Base-by-base conservation (phyloP, 345 rosid species). In the Corchorus capsularis region DNA sequence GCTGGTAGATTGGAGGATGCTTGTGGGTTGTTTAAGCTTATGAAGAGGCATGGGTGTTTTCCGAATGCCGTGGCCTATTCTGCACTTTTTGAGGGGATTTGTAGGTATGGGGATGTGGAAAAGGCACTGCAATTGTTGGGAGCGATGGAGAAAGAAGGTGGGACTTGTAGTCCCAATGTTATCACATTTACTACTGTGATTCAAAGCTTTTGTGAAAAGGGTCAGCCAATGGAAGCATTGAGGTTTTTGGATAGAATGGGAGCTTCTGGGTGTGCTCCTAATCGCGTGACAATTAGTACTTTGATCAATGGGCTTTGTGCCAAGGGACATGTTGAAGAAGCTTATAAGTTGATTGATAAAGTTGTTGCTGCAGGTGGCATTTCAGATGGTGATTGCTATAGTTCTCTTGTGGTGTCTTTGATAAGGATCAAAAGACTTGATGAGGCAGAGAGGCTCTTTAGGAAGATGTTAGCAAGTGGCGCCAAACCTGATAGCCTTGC, bases 181-280 rank as follows among this genome's bases (percentile, higher is more conserved):
- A 83, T 92, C 70, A 88, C 97, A 2, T 92, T 90, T 71, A 93
- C 96, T 17, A 80, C 90, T 54, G 81, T 92, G 32, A 89, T 93
- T 65, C 89, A 87, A 82, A 81, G 83, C 19, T 87, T 88, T 22
- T 91, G 92, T 69, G 86, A 83, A 82, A 85, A 81, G 70, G 91
- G 92, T 35, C 79, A 71, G 78, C 43, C 79, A 14, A 67, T 0
- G 20, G 94, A 90, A 69, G 98, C 93, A n/a, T 66, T 92, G 81
- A 72, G 50, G 76, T 43, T 93, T 73, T 82, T 93, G 71, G 92
- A 95, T 72, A 86, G 92, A 83, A 95, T 95, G 97, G 83, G 70
- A 69, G 85, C 81, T 69, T 55, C 16, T 77, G 92, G 93, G 10
- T 86, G 89, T 81, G 78, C 68, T 63, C 97, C 96, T 47, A 93